Evolutionary conservation across 1,139 yeast species (phyloP), one percentile per base, ranked within the genome.

Genomic region (Taphrina confusa): DNA sequence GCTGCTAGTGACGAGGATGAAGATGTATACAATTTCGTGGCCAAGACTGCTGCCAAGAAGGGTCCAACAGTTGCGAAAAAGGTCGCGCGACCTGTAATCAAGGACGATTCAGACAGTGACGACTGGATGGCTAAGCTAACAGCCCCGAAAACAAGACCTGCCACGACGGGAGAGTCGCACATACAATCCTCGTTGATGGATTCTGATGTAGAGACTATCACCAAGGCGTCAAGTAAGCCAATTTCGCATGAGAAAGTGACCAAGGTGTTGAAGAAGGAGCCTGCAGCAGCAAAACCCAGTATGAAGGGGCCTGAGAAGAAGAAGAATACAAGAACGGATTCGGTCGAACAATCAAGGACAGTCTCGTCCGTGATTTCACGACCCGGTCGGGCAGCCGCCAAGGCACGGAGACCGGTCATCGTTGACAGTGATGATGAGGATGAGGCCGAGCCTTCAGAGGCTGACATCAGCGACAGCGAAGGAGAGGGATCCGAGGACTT

Each of bases 61-160:
- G 31, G 16, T 18, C 6, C 56, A 23, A 27, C 37, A 3, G 18
- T 36, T 14, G n/a, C 46, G 31, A 52, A 47, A 34, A 36, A 25
- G 39, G 23, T 39, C 8, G 30, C 39, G n/a, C n/a, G n/a, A n/a
- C n/a, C n/a, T n/a, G n/a, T n/a, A n/a, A 52, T 30, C 22, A 40
- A 27, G 25, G 61, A 28, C 18, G 42, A 37, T 30, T 55, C 39
- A 36, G 62, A 60, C 47, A 56, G 52, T 22, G 59, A 49, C 30
- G 62, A 54, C 20, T 54, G 56, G 47, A 37, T 46, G 52, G 47
- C 52, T 33, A 50, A 33, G 18, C 20, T 50, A 31, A 57, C 40
- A 11, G 49, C 23, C 5, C 20, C 52, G 9, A 46, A 44, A 25
- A 28, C 45, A 23, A 37, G 37, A 20, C 11, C 49, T n/a, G 11